A percentile compares a stretch with the other conserved stretches of the same genome.
phyloP scores from a whole-genome alignment of 345 rosid genomes.

The Melaleuca quinquenervia region DNA sequence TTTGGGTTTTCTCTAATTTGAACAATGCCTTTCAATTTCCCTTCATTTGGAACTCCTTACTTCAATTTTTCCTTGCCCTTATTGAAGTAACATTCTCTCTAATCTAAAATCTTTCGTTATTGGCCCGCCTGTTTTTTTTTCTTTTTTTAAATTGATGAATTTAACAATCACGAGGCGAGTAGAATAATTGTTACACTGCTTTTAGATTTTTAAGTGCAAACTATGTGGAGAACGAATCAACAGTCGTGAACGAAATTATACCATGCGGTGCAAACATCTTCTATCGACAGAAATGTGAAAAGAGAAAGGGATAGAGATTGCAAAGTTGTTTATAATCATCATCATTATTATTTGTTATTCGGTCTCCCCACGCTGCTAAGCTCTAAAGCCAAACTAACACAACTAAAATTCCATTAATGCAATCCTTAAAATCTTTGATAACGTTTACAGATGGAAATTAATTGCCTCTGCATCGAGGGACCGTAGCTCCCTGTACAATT shows the following conservation, averaged over 20 bases:
- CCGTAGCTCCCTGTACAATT: too few species aligned
- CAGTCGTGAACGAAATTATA: background rate
- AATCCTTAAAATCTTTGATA: too few species aligned
- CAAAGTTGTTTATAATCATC: too few species aligned
- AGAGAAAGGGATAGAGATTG: too few species aligned
- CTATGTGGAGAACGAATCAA: background rate
- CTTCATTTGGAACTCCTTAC: background rate
- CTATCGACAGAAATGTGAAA: too few species aligned
- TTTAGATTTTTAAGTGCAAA: background rate
- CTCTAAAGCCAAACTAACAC: too few species aligned
- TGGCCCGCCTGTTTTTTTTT: background rate
- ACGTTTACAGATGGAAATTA: too few species aligned
- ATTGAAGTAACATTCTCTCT: background rate
- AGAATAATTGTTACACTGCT: background rate
- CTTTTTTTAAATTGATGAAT: background rate
- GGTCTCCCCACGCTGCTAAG: too few species aligned
- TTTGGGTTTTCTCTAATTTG: background rate
- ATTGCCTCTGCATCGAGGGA: too few species aligned
- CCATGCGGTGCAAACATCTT: background rate
- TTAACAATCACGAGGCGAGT: background rate
- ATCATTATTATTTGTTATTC: too few species aligned
- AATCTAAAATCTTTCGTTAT: too few species aligned
- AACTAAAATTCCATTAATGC: too few species aligned
- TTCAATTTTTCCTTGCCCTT: background rate
- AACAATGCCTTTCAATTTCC: background rate